Base-by-base conservation (phyloP, 495 filamentous ascomycete genomes). In the Cairneyella variabilis region DNA sequence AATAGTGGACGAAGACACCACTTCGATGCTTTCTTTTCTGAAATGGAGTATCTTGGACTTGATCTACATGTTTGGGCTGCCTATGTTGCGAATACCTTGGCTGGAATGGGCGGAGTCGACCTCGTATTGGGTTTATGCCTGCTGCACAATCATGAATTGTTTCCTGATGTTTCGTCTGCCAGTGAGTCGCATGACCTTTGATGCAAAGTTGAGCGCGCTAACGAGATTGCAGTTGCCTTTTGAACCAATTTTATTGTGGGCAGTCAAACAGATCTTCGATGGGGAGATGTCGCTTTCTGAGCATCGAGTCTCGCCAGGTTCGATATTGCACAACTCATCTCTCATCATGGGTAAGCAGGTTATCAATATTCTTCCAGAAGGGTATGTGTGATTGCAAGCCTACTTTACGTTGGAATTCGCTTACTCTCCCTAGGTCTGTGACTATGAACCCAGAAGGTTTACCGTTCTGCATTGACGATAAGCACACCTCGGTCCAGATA, bases 351-450 rank as follows among this genome's bases (percentile, higher is more conserved):
- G 93, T 64, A 91, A 89, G 65, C 90, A 96, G 70, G 92, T 95
- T 56, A 90, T 98, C 63, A 90, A 98, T 63, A 95, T 97, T 65
- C 74, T 98, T 23, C 93, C 93, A 2, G 93, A 98, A 77, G 93
- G 93, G 83, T 91, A 67, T 62, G 84, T 71, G 17, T 26, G 26
- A 21, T n/a, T n/a, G n/a, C n/a, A 21, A 41, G n/a, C 10, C 43
- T 17, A 5, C 17, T 11, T 23, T 42, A n/a, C 20, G 2, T 30
- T 43, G 11, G 17, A 22, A 27, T 18, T 67, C 59, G 38, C 58
- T 55, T 27, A 45, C 27, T 1, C 32, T 54, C 17, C 5, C 39
- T 38, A 91, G 89, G 3, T 95, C 91, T 52, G 93, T 88, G 11
- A 74, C 86, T 41, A 73, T 98, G 43, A 97, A 97, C 65, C 90